Base-by-base conservation (phyloP, 2,329 filamentous ascomycete species). In the Botrytis elliptica region DNA sequence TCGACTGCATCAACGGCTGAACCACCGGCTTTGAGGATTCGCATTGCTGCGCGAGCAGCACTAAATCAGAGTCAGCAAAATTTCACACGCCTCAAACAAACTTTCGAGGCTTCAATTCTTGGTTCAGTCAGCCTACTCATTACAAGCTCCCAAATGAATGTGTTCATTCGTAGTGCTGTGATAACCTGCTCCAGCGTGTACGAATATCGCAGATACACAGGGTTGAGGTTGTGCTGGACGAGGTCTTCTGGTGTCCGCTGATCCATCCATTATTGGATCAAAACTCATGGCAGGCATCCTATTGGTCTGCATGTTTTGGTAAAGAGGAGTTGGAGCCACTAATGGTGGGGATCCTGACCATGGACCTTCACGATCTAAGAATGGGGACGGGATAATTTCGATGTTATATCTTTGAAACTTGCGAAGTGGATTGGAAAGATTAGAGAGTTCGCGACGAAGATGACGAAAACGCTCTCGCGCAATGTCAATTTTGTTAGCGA, bases 171-270 rank as follows among this genome's bases (percentile, higher is more conserved):
- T 89, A 38, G 89, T 85, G 80, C 94, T 98, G 82, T 99, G 96
- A 79, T 93, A 99, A 6, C 96, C 96, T 25, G 96, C 96, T 49
- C 96, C 96, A 55, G 95, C 96, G 83, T 99, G 96, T 63, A 99
- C 91, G 82, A 97, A 98, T 70, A 99, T 95, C 74, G 94, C 94
- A 73, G 90, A 90, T 16, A 90, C 84, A 65, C 77, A 76, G 16
- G 76, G 72, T 33, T 72, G 75, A 16, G 64, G 70, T 52, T 74
- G 76, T 55, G 38, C 59, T 64, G 40, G 10, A 38, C 52, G 57
- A 20, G 38, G 72, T 63, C 40, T 73, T 73, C n/a, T 76, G 70
- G 33, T 78, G 42, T 81, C 80, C 40, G 73, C 72, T 29, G 78
- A 71, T 60, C 80, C 80, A 70, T 81, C 80, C 79, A 80, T 79